phyloP scores from a whole-genome alignment of 2,329 filamentous ascomycete genomes.

The Penicillium sp. region DNA sequence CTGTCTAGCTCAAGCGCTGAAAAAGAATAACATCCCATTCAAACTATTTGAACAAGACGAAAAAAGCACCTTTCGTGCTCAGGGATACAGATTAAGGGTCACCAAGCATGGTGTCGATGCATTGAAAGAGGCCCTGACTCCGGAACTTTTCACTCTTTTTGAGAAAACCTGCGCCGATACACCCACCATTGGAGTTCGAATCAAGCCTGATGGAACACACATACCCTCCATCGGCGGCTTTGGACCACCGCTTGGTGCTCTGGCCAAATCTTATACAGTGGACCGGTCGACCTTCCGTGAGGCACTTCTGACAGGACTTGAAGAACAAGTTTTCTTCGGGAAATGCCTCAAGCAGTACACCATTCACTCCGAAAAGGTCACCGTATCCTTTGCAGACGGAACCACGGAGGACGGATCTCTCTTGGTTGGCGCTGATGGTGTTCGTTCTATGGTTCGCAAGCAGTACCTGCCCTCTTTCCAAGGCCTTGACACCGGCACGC shows the following conservation, averaged over 20 bases:
- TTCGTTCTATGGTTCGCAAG: conserved; percentile 44
- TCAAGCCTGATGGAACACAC: conserved; percentile 22
- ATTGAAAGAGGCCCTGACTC: conserved; percentile 20
- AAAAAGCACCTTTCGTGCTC: conserved; percentile 37
- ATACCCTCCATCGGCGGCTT: conserved; percentile 2
- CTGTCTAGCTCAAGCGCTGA: conserved; percentile 45
- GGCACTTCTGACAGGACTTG: conserved; percentile 40
- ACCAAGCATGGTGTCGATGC: conserved; percentile 16
- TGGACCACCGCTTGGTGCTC: conserved; percentile 15
- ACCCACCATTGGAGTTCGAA: conserved; percentile 18
- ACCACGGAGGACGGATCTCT: conserved; percentile 39
- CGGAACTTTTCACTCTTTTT: conserved; percentile 29
- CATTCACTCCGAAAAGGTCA: conserved; percentile 24
- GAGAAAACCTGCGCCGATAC: conserved; percentile 28
- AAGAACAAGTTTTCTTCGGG: conserved; percentile 39
- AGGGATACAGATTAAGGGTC: conserved; percentile 48
- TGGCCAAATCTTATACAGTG: conserved; percentile 32
- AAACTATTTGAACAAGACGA: conserved; percentile 46
- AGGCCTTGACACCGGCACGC: conserved; percentile 46
- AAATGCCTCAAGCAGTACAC: conserved; percentile 36
- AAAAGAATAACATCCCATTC: conserved; percentile 43
- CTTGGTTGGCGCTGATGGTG: conserved; percentile 51
- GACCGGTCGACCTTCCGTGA: conserved; percentile 45
- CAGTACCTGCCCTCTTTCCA: conserved; percentile 46
- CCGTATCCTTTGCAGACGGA: conserved; percentile 42